Base-by-base conservation (phyloP, 441 rosid species). In the Jatropha podagrica region DNA sequence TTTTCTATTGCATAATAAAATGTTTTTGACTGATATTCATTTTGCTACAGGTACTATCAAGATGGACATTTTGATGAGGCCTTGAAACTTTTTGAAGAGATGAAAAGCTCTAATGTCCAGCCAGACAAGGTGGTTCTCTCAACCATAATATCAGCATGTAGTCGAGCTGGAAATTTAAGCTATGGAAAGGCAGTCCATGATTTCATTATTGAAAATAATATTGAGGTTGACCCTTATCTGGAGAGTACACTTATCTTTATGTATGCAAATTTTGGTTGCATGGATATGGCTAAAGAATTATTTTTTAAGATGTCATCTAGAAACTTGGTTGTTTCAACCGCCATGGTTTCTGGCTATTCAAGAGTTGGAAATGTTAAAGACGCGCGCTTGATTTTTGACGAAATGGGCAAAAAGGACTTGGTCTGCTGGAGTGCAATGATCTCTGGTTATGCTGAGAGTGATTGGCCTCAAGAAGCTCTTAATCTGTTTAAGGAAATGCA, bases 261-360 rank as follows among this genome's bases (percentile, higher is more conserved):
- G 92, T 91, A 90, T 78, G 86, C 84, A 79, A 89, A 85, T 78
- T 89, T 91, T 8, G 95, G 97, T 27, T 81, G 81, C 7, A 80
- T 91, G 61, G 85, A 81, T 49, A 70, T 51, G 8, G 93, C 85
- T 44, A 72, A 77, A 78, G 79, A 63, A 60, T 49, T 90, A 83
- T 90, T 89, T 55, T 82, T 81, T 67, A 81, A 78, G 44, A 82
- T 87, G 75, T 83, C 87, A 49, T 71, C 81, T 49, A 89, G 83
- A 77, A 83, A 79, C 81, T 82, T 93, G 84, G 86, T 93, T 74
- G 81, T 90, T 2, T 81, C 91, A 7, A 90, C 90, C 15, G 82
- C 91, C 46, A 86, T 90, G 91, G 74, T 92, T 75, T 82, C 87
- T 27, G 87, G 88, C 76, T 89, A 79, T 78, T 85, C 90, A 27